Evolutionary conservation across 306 rosid genomes (phyloP).

Genomic region (Cucumis sativus): Cucumber_9930_V3 NC_026658.2:22225001-22225500

Average conservation of each 20-base stretch:
- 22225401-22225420: neutral
- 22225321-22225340: neutral
- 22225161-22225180: neutral
- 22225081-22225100: neutral
- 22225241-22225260: neutral
- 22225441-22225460: neutral
- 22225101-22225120: neutral
- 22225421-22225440: neutral
- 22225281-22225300: neutral
- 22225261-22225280: neutral
- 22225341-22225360: neutral
- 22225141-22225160: neutral
- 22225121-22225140: neutral
- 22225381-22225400: neutral
- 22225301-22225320: too few relatives aligned
- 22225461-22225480: neutral
- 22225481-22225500: slow-evolving; percentile 46
- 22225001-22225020: slow-evolving; percentile 26
- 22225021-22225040: slow-evolving; percentile 37
- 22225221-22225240: too few relatives aligned
- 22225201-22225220: too few relatives aligned
- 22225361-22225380: neutral
- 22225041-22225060: slow-evolving; percentile 28
- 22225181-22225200: neutral
- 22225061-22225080: neutral